Base-by-base conservation (phyloP, 2,329 filamentous ascomycete species). In the Pestalotiopsis sp. region DNA sequence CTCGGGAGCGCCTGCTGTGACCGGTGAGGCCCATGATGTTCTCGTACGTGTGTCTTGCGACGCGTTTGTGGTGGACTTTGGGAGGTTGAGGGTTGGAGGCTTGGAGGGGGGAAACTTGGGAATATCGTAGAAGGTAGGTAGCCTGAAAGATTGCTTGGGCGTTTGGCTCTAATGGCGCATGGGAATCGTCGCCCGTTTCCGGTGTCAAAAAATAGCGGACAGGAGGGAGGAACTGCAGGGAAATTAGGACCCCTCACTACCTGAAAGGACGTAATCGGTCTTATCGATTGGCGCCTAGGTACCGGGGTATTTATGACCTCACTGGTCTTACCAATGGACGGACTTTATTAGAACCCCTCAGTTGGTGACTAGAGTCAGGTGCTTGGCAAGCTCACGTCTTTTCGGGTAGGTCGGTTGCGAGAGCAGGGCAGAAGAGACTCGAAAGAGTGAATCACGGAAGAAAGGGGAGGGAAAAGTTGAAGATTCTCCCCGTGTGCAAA, bases 1-100 rank as follows among this genome's bases (percentile, higher is more conserved):
- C 65, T 63, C 67, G 57, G 13, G 38, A 31, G 13, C 57, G 57
- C 4, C 14, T 52, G n/a, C 56, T n/a, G 58, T 64, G 45, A n/a
- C 67, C 67, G 41, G 63, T 62, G 14, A 68, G 56, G 39, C 67
- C 63, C 61, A 64, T 60, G 49, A 61, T 59, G 58, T 60, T 66
- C 23, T 52, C 61, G 20, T 64, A 49, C 61, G 41, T 68, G 31
- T 27, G 23, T 59, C 57, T 59, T 36, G 23, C 57, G 11, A 13
- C 20, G 57, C 57, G 14, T n/a, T 13, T 27, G n/a, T 27, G 23
- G 57, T 59, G 23, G 27, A 23, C n/a, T 36, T 59, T 3, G 57
- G 13, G 23, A 31, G 39, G 41, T 52, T 64, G 25, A 41, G n/a
- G 38, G 39, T 36, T 7, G 7, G 9, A 36, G 9, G 31, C 31